phyloP scores from a whole-genome alignment of 2,329 filamentous ascomycete species.

The Colletotrichum sp. region DNA sequence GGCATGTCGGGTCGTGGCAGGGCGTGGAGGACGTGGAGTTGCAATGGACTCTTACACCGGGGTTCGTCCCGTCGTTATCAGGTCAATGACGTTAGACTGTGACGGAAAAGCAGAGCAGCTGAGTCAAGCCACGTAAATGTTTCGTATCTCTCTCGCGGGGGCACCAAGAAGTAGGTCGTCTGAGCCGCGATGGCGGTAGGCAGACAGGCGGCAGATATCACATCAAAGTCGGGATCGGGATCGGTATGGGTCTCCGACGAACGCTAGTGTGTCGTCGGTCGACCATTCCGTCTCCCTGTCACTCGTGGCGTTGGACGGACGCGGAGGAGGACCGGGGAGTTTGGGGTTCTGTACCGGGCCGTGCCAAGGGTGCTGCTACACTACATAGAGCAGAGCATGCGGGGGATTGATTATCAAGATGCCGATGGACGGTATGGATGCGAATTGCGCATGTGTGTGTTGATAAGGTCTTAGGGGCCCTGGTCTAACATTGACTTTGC shows the following conservation, averaged over 20 bases:
- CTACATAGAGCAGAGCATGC: background rate
- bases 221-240: constrained; percentile 1
- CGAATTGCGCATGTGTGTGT: background rate
- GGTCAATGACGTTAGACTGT: background rate
- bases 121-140: background rate
- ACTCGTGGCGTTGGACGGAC: background rate
- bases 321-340: background rate
- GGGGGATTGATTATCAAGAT: background rate
- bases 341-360: background rate
- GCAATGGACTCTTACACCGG: background rate
- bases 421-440: background rate
- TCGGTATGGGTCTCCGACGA: background rate
- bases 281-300: background rate
- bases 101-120: background rate
- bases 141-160: background rate
- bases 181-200: background rate
- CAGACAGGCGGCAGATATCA: background rate
- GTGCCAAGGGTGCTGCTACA: background rate
- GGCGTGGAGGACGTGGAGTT: background rate
- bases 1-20: background rate
- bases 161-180: background rate
- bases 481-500: background rate
- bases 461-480: constrained; percentile 1
- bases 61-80: background rate
- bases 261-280: background rate